Percentiles rank a stretch among this genome's conserved stretches.
These are phyloP conservation scores for Mycena olivaceomarginata DNA, from an alignment of 768 basidiomycete species.

Conservation along the genomic window DNA sequence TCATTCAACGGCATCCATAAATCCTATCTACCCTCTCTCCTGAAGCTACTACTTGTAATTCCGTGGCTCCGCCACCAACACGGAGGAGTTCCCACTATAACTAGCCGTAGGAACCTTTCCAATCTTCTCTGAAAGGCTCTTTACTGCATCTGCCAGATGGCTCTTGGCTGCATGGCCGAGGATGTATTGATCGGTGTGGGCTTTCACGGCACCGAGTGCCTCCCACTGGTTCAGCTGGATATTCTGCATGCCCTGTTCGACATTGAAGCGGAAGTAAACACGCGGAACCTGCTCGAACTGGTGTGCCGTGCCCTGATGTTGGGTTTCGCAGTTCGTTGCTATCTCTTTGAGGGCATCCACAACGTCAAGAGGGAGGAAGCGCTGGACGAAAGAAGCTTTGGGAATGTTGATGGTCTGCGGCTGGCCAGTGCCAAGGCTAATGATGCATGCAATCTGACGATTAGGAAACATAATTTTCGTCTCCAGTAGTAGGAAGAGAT, in stretches of 20 bases:
- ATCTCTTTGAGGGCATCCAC: not conserved
- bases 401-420: not conserved
- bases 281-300: not conserved
- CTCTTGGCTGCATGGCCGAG: not conserved
- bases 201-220: not conserved
- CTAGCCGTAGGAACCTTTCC: no score
- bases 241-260: slow-evolving; percentile 15
- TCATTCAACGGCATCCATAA: no score
- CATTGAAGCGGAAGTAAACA: slow-evolving; percentile 24
- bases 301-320: not conserved
- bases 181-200: not conserved
- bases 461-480: not conserved
- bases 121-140: no score
- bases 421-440: slow-evolving; percentile 11
- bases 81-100: no score
- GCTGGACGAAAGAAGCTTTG: not conserved
- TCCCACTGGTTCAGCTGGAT: slow-evolving; percentile 4
- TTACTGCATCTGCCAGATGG: not conserved
- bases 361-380: not conserved
- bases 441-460: not conserved
- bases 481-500: not conserved
- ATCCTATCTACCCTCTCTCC: no score
- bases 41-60: no score
- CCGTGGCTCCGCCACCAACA: no score
- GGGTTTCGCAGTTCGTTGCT: not conserved